A percentile compares a stretch with the other conserved stretches of the same genome.
These are phyloP conservation scores for Hebeloma cylindrosporum DNA, from an alignment of 768 basidiomycete genomes.

Conservation along the genomic window DNA sequence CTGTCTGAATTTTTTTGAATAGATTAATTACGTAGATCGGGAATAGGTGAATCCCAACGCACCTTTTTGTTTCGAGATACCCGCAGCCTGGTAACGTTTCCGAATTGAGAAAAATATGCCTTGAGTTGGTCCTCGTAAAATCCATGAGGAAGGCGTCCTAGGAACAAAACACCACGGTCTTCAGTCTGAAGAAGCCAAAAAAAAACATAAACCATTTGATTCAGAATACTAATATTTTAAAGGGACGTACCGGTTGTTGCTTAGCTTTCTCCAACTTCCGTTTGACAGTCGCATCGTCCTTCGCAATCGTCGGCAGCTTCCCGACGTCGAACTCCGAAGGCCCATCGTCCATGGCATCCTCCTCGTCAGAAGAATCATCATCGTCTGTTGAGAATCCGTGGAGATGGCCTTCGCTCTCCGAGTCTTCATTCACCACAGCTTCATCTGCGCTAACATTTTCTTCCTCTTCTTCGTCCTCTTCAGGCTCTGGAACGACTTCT, in stretches of 20 bases:
- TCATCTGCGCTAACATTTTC: constrained; percentile 15
- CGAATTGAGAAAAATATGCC: constrained; percentile 94
- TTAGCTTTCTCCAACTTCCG: constrained; percentile 60
- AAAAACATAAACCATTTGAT: constrained; percentile 2
- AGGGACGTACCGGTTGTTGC: constrained; percentile 59
- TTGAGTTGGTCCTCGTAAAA: constrained; percentile 96
- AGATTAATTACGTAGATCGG: constrained; percentile 1
- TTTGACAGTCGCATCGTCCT: constrained; percentile 82
- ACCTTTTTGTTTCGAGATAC: constrained; percentile 95
- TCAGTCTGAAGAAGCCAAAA: constrained; percentile 34
- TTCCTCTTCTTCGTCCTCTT: constrained; percentile 22
- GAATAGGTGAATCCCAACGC: constrained; percentile 1
- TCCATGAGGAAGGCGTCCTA: constrained; percentile 93
- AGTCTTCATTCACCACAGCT: constrained; percentile 20
- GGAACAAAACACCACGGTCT: constrained; percentile 82
- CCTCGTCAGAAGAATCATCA: constrained; percentile 78
- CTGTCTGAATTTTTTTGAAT: constrained; percentile 57
- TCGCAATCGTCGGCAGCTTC: constrained; percentile 82
- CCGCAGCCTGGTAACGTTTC: constrained; percentile 82
- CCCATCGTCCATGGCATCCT: constrained; percentile 51
- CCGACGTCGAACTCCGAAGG: constrained; percentile 58
- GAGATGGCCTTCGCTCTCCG: constrained; percentile 43
- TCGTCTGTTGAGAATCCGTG: constrained; percentile 79
- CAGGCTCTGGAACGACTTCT: constrained; percentile 19
- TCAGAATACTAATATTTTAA: not conserved